phyloP scores from a whole-genome alignment of 106 monocot genomes.

The Platanthera guangdongensis region DNA sequence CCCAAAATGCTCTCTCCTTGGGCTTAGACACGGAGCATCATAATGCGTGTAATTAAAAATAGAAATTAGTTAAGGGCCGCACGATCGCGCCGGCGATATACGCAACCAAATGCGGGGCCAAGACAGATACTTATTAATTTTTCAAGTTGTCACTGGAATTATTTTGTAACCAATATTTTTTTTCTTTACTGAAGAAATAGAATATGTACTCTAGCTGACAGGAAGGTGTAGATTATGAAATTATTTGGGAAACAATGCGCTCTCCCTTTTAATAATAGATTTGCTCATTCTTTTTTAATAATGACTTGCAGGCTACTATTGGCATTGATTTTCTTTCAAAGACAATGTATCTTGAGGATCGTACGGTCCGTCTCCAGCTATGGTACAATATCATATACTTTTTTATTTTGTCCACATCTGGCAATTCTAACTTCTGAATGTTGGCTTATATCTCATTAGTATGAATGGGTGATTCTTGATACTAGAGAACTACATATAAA shows the following conservation, averaged over 20 bases:
- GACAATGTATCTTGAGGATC: constrained; percentile 25
- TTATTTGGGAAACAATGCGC: not conserved
- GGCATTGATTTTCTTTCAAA: constrained; percentile 22
- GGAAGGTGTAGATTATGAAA: not conserved
- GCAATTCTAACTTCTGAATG: not conserved
- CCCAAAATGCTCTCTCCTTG: too few relatives aligned
- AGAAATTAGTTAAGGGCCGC: too few relatives aligned
- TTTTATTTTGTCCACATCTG: not conserved
- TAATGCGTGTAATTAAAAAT: too few relatives aligned
- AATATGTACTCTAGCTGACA: not conserved
- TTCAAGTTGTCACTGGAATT: not conserved
- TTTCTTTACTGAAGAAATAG: not conserved
- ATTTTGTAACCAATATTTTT: not conserved
- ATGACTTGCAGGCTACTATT: constrained; percentile 14
- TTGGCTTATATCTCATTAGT: not conserved
- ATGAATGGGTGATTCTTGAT: not conserved
- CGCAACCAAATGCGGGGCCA: too few relatives aligned
- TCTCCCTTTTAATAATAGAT: not conserved
- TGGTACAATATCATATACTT: constrained; percentile 6
- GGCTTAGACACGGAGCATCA: too few relatives aligned
- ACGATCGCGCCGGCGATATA: too few relatives aligned
- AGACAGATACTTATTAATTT: not conserved
- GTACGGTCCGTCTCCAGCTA: constrained; percentile 18
- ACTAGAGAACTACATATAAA: not conserved
- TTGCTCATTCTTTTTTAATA: constrained; percentile 10